Evolutionary conservation across 2,329 filamentous ascomycete species (phyloP), one percentile per base, ranked within the genome.

Genomic region (Didymella segeticola): DNA sequence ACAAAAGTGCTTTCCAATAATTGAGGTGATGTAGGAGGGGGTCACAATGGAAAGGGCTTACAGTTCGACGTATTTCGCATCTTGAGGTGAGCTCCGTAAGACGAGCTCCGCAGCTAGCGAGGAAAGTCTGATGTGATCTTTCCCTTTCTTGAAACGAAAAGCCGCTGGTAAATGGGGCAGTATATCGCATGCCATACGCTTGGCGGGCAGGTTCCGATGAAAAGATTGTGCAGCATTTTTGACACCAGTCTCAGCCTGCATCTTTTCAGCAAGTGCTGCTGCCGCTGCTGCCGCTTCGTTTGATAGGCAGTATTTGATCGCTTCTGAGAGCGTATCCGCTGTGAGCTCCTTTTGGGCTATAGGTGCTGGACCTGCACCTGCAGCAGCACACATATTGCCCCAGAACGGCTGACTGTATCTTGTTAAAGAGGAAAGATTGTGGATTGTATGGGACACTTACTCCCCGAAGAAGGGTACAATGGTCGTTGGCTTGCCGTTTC

Each of bases 401-500:
- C 64, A 72, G 43, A 60, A 66, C 0, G 58, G 65, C 31, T 69
- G 66, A 22, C 46, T 48, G 15, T 3, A 9, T 3, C 2, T 11
- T 7, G 10, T 48, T 4, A 48, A 22, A 7, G 23, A 15, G 7
- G 15, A 10, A 25, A 19, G 7, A 14, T 6, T 9, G 12, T 23
- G 4, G 7, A 15, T 12, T 7, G n/a, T 15, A 1, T 15, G 2
- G 9, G 7, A 15, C 6, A 33, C 45, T 41, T 27, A 48, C 46
- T 58, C 69, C 27, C 71, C 68, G 42, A 72, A 96, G 76, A 96
- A 96, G 0, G 91, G 91, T 0, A 96, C 85, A 92, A 82, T 0
- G 90, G 95, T 1, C 90, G 90, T 42, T 86, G 87, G 19, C 89
- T 90, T 3, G 86, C 84, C 46, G 8, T 48, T 48, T 5, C 4